Evolutionary conservation across 2,329 filamentous ascomycete species (phyloP), one percentile per base, ranked within the genome.

Genomic region (Sarocladiaceae sp.): DNA sequence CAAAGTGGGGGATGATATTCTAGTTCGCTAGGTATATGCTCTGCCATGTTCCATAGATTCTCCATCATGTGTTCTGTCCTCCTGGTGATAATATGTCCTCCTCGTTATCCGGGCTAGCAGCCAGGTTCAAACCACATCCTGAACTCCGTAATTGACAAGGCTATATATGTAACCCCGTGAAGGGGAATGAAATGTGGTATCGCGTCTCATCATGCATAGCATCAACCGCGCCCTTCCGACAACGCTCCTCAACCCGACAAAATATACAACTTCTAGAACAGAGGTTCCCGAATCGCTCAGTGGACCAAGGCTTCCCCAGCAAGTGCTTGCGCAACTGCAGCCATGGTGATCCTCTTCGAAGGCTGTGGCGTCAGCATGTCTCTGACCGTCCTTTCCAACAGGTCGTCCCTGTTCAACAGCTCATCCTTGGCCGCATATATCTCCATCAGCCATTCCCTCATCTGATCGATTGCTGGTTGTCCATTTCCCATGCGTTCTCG

Each of bases 391-490:
- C 66, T 60, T 58, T 80, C 75, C 29, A 80, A 57, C 39, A 62
- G 63, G 53, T 79, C 73, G 19, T 63, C 61, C 6, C 55, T 48
- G 53, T 72, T 66, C 3, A 41, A 12, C 4, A 80, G 67, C 31
- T 55, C 62, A 46, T 64, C 62, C 49, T 71, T 65, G 15, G 70
- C 72, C 34, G 72, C 68, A 33, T 63, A 66, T 33, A 80, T 65
- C 58, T 79, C 75, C 31, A 56, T 61, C 34, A 80, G 64, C 76
- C 76, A 80, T 45, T 67, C 64, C 45, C 72, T 69, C 76, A 80
- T 80, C 55, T 77, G 72, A 11, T 60, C 50, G 2, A 68, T 66
- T 3, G 76, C 74, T 4, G 59, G 56, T 43, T 61, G 59, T 12
- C 64, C 62, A 42, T 64, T 65, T 45, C 62, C 61, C 45, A 63